Evolutionary conservation across 2,329 filamentous ascomycete genomes (phyloP).

Genomic region (Nothopassalora personata): DNA sequence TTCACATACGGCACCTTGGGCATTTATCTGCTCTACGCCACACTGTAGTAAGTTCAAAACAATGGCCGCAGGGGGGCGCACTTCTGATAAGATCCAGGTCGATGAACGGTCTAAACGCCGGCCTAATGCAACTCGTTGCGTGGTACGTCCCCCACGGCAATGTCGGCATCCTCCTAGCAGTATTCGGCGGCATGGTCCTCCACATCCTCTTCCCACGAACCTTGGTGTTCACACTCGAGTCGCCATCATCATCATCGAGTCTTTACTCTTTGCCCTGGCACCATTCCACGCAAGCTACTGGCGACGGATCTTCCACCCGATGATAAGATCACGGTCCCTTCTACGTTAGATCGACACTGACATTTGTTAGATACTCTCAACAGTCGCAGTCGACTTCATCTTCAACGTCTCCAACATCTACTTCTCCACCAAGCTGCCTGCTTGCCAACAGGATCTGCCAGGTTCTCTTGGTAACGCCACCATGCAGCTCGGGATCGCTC

Average conservation of each 20-base stretch:
- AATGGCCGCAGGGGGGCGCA: not conserved
- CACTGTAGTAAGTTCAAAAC: constrained; percentile 53
- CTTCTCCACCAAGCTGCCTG: constrained; percentile 63
- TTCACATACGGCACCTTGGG: constrained; percentile 65
- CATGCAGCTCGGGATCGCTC: constrained; percentile 65
- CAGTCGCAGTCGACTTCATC: constrained; percentile 68
- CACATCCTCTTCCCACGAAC: constrained; percentile 60
- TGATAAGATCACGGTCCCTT: constrained; percentile 50
- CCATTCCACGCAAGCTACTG: constrained; percentile 58
- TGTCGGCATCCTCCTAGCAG: constrained; percentile 62
- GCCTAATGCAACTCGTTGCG: constrained; percentile 58
- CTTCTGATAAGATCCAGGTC: constrained; percentile 42
- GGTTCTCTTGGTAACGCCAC: constrained; percentile 67
- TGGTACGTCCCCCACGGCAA: constrained; percentile 65
- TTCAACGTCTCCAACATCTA: constrained; percentile 74
- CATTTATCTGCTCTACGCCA: constrained; percentile 64
- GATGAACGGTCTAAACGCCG: constrained; percentile 54
- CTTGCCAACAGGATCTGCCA: constrained; percentile 63
- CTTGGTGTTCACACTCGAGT: constrained; percentile 55
- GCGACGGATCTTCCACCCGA: constrained; percentile 67
- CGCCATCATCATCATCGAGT: constrained; percentile 54
- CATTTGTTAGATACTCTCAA: constrained; percentile 32
- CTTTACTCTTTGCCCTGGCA: constrained; percentile 60
- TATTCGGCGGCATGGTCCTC: constrained; percentile 60
- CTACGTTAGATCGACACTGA: too few relatives aligned